Evolutionary conservation across 1,284 basidiomycete species (phyloP), one percentile per base, ranked within the genome.

Genomic region (Austroboletus niveus): DNA sequence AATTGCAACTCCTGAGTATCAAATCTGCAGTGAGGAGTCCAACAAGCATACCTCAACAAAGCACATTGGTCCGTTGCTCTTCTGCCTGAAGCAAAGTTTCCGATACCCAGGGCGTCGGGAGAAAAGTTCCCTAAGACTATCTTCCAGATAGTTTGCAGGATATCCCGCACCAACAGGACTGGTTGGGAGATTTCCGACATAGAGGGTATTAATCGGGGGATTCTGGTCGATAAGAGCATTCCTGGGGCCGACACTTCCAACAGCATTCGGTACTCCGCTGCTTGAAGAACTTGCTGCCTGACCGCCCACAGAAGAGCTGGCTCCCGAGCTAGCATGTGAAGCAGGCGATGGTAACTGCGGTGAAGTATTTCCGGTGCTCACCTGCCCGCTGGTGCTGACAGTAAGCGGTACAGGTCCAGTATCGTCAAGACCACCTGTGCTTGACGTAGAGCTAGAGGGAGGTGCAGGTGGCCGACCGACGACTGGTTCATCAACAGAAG

Each of bases 41-140:
- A 39, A 12, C 48, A 40, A 10, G 70, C 75, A 47, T 69, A 92
- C 89, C 82, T 94, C 92, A 45, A 94, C 92, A 69, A 98, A 97
- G 70, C 94, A 98, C 95, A 97, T 97, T 5, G 94, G 94, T 2
- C 94, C 93, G 60, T 94, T 95, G 65, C 82, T 90, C 77, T 99
- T 99, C 68, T 96, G 92, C 53, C 94, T 80, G 77, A 94, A 98
- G 62, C 89, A 94, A 60, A 99, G 80, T 63, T 95, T 90, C 52
- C 92, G 87, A 73, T 87, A 99, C 5, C 95, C 95, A 1, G 82
- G 80, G 40, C 86, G 86, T 35, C 78, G 78, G 39, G 80, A 77
- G 69, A 99, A 98, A 43, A 96, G 74, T 35, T 84, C 83, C 53
- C 92, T 80, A 15, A 99, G 76, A 43, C 83, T 85, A 50, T 93